phyloP scores from a whole-genome alignment of 352 stramenopile species.

The Pythium monospermum region DNA sequence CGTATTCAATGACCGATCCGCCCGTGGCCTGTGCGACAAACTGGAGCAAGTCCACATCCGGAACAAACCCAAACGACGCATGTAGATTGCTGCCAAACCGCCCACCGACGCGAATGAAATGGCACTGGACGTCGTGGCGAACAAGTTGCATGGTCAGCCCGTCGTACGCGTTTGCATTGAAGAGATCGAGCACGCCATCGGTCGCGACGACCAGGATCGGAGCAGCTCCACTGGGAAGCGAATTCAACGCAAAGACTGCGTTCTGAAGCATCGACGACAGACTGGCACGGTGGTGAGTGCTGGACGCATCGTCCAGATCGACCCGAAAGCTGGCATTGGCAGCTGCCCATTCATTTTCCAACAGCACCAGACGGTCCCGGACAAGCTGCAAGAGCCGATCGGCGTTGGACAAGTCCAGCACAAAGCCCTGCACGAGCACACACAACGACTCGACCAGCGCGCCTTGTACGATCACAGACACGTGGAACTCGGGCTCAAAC shows the following conservation, averaged over 20 bases:
- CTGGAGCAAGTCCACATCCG: conserved; percentile 69
- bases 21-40: conserved; percentile 72
- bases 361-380: conserved; percentile 65
- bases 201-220: conserved; percentile 82
- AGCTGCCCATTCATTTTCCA: conserved; percentile 77
- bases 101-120: conserved; percentile 74
- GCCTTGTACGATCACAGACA: conserved; percentile 80
- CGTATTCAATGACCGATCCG: conserved; percentile 64
- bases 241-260: conserved; percentile 82
- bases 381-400: conserved; percentile 57
- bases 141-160: conserved; percentile 86
- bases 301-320: not conserved
- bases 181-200: conserved; percentile 80
- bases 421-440: conserved; percentile 78
- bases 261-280: conserved; percentile 84
- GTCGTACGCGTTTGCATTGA: conserved; percentile 76
- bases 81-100: conserved; percentile 42
- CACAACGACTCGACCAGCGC: conserved; percentile 72
- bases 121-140: conserved; percentile 81
- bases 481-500: conserved; percentile 67
- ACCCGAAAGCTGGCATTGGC: not conserved
- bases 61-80: conserved; percentile 80
- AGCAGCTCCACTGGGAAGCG: conserved; percentile 62
- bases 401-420: conserved; percentile 58
- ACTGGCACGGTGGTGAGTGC: conserved; percentile 35